phyloP scores from a whole-genome alignment of 768 basidiomycete genomes.

The Candolleomyces aberdarensis region DNA sequence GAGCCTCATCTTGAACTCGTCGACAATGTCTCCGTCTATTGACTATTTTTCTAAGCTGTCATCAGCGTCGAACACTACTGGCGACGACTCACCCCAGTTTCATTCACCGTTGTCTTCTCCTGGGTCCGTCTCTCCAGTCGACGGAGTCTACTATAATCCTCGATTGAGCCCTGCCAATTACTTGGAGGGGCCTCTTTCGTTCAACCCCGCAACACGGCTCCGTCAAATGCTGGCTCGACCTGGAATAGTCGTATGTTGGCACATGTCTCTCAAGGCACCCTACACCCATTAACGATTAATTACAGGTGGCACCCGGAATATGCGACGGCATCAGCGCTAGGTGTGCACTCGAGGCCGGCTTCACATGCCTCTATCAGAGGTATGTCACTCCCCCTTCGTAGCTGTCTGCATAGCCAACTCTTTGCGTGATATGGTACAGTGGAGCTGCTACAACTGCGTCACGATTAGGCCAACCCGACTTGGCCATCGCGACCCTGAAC shows the following conservation, averaged over 20 bases:
- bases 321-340: constrained; percentile 80
- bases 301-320: constrained; percentile 71
- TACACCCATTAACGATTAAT: neutral
- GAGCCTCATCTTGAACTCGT: neutral
- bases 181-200: constrained; percentile 64
- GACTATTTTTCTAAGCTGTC: constrained; percentile 3
- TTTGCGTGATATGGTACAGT: constrained; percentile 25
- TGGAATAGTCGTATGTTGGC: constrained; percentile 63
- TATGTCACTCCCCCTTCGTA: constrained; percentile 16
- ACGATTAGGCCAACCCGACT: constrained; percentile 72
- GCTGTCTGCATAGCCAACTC: neutral
- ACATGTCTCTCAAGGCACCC: neutral
- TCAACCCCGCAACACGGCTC: constrained; percentile 67
- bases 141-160: constrained; percentile 53
- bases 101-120: neutral
- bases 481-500: constrained; percentile 75
- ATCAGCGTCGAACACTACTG: neutral
- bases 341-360: constrained; percentile 77
- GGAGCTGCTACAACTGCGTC: constrained; percentile 82
- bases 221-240: constrained; percentile 69
- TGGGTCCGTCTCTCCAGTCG: neutral
- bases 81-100: neutral
- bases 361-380: constrained; percentile 77
- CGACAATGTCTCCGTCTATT: constrained; percentile 7
- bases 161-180: constrained; percentile 69